These are phyloP conservation scores for Seiridium unicorne DNA, from an alignment of 2,329 filamentous ascomycete species.

Conservation along the genomic window DNA sequence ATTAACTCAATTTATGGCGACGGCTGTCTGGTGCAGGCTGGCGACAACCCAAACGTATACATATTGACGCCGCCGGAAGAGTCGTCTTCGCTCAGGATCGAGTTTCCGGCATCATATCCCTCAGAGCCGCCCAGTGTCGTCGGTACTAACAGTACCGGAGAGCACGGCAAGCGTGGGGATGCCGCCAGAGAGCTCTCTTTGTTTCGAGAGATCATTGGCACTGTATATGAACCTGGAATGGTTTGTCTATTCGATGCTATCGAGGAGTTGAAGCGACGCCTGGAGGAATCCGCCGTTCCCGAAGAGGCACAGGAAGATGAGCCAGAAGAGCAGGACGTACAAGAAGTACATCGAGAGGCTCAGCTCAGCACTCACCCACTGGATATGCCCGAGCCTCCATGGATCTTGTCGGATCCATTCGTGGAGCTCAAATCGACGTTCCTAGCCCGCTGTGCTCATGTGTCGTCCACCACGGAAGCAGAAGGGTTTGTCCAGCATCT, in stretches of 20 bases:
- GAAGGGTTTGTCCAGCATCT: constrained; percentile 71
- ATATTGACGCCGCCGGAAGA: constrained; percentile 65
- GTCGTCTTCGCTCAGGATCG: constrained; percentile 57
- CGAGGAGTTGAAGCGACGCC: constrained; percentile 62
- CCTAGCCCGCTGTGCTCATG: constrained; percentile 71
- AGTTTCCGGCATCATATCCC: constrained; percentile 75
- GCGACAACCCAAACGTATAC: constrained; percentile 44
- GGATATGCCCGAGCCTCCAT: constrained; percentile 47
- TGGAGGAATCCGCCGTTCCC: constrained; percentile 27
- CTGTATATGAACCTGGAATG: constrained; percentile 69
- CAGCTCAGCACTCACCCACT: neutral
- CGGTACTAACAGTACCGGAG: constrained; percentile 76
- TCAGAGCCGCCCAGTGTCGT: constrained; percentile 69
- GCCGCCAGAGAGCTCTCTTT: constrained; percentile 69
- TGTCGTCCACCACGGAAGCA: constrained; percentile 70
- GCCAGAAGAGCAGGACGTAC: constrained; percentile 18
- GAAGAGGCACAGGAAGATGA: constrained; percentile 20
- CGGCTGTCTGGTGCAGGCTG: constrained; percentile 51
- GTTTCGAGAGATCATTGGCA: constrained; percentile 63
- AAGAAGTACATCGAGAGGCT: constrained; percentile 9
- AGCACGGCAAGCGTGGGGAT: constrained; percentile 65
- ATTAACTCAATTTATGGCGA: constrained; percentile 83
- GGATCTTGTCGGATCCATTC: constrained; percentile 72
- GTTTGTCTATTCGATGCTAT: constrained; percentile 93
- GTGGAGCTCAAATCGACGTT: constrained; percentile 88